A percentile compares a stretch with the other conserved stretches of the same genome.
phyloP scores from a whole-genome alignment of 2,329 filamentous ascomycete species.

The Scedosporium aurantiacum region DNA sequence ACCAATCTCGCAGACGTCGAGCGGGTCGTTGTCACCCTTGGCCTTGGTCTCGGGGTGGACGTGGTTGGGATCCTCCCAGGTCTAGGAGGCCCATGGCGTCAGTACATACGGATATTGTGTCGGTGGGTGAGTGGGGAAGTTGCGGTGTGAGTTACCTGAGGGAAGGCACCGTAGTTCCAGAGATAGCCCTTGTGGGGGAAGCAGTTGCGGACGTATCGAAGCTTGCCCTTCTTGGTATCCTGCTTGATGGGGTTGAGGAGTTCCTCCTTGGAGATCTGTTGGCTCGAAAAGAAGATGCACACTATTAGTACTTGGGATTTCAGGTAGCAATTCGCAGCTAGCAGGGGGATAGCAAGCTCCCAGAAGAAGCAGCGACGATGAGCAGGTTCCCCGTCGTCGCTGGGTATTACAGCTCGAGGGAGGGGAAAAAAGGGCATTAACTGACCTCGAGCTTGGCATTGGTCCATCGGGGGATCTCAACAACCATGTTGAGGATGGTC shows the following conservation, averaged over 20 bases:
- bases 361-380: neutral
- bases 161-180: slow-evolving; percentile 99
- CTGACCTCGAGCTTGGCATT: slow-evolving; percentile 98
- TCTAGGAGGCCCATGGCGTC: slow-evolving; percentile 39
- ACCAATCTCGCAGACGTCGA: slow-evolving; percentile 98
- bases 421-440: slow-evolving; percentile 13
- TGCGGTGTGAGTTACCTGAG: slow-evolving; percentile 54
- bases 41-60: slow-evolving; percentile 98
- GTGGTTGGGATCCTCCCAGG: slow-evolving; percentile 96
- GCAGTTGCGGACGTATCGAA: slow-evolving; percentile 98
- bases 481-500: slow-evolving; percentile 96
- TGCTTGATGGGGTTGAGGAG: slow-evolving; percentile 98
- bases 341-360: neutral
- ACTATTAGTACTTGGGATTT: too few species aligned
- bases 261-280: slow-evolving; percentile 95
- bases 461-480: slow-evolving; percentile 99
- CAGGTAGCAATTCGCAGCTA: too few species aligned
- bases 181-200: slow-evolving; percentile 99
- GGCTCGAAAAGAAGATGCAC: neutral
- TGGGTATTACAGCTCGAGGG: neutral
- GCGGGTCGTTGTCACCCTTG: slow-evolving; percentile 98
- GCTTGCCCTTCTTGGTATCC: slow-evolving; percentile 99
- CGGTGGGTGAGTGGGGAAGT: neutral
- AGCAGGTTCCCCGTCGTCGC: neutral
- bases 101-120: neutral